Conservation (phyloP, 2,329 filamentous ascomycete species). For the Teratosphaeria pseudoeucalypti region DNA sequence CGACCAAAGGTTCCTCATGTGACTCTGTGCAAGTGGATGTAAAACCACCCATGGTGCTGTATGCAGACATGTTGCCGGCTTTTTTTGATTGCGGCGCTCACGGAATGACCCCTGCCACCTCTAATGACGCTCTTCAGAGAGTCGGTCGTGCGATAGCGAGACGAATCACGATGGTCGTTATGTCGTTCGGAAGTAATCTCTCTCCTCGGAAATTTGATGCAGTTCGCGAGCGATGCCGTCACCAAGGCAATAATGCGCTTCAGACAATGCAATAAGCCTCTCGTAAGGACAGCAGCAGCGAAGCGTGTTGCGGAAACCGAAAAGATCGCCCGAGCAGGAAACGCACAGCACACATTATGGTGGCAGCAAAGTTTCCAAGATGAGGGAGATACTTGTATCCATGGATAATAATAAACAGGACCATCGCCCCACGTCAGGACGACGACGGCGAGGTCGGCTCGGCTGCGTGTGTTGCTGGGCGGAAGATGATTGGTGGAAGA, state of each 20-base stretch:
- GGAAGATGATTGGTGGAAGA: neutral
- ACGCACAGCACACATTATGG: neutral
- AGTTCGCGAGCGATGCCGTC: neutral
- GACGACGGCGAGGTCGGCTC: neutral
- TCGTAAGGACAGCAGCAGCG: neutral
- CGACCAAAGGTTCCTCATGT: conserved; percentile 35
- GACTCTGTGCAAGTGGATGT: conserved; percentile 19
- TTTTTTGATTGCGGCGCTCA: neutral
- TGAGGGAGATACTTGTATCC: neutral
- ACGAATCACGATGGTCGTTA: neutral
- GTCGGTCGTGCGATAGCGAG: neutral
- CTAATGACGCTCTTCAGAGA: neutral
- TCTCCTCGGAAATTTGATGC: neutral
- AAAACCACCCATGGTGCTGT: conserved; percentile 2
- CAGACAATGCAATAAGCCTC: neutral
- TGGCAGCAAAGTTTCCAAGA: neutral
- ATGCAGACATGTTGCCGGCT: conserved; percentile 2
- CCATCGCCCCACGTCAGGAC: neutral
- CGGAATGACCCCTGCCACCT: neutral
- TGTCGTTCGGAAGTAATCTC: neutral
- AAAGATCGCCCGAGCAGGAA: neutral
- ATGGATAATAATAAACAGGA: neutral
- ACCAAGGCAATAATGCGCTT: neutral
- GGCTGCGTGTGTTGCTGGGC: neutral
- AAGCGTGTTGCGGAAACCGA: neutral